Base-by-base conservation (phyloP, 768 basidiomycete genomes). In the Kondoa malvinella region DNA sequence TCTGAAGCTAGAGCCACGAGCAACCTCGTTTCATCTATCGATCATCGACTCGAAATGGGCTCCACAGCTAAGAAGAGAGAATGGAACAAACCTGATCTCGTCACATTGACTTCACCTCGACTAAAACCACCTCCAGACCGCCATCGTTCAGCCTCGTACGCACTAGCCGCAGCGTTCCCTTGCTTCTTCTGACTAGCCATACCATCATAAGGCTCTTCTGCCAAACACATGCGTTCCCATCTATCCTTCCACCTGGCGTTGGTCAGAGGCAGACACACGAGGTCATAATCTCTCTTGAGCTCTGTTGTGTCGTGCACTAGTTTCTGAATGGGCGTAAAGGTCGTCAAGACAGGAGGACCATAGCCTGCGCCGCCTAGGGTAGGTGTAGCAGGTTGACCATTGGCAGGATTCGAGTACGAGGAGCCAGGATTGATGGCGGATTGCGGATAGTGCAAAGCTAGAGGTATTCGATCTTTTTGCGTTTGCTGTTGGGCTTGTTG, bases 141-240 rank as follows among this genome's bases (percentile, higher is more conserved):
- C 95, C 95, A 99, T 17, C 79, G 78, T 78, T 99, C 95, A 1
- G 83, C 71, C 56, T 72, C 70, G 1, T 70, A 70, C 30, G 66
- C 71, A 81, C 67, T 87, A 77, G 70, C 27, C 31, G 34, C 67
- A 58, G 62, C 30, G 29, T 33, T 32, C 34, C 67, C 33, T 26
- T 61, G 31, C 34, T 57, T 68, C 25, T 32, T 68, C 67, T 67
- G 26, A 12, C 27, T 57, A 30, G 56, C 29, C 21, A 29, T 29
- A 67, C n/a, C 25, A 3, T 26, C 31, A 30, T 30, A 58, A 56
- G 29, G 64, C 31, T 59, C 60, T 71, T 26, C 61, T 32, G 77
- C 71, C 1, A 90, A 79, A 77, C 95, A 99, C 83, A 97, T 89
- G 66, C 84, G 80, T 71, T 82, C 81, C 94, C 95, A 99, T 66